Evolutionary conservation across 148 eudicot species (phyloP), one percentile per base, ranked within the genome.

Genomic region (Talinum fruticosum): DNA sequence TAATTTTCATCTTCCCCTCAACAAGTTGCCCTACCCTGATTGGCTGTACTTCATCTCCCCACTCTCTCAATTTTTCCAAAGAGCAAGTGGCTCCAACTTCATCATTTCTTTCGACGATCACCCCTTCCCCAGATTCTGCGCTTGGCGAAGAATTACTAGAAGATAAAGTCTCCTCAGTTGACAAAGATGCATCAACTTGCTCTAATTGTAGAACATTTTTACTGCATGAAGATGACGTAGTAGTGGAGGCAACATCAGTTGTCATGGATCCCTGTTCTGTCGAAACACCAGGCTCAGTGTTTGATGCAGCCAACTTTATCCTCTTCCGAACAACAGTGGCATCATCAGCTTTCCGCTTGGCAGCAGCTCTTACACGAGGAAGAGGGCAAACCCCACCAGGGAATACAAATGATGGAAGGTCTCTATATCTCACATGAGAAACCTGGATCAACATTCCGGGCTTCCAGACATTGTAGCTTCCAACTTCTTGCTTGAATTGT

Each of bases 371-470:
- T 69, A 69, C 53, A 69, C 45, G 73, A 37, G 3, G 51, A 37
- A 21, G 16, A 69, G 51, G 76, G 4, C 68, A 68, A 24, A 37
- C 30, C 3, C 78, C 71, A 41, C 59, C 71, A 29, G 78, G 86
- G 66, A 87, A 87, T 45, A 85, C 84, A 65, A 85, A 87, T 0
- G 82, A 61, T 64, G 90, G 90, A 78, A 87, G 85, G 64, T 85
- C 83, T 79, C 79, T 83, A 16, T 83, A 64, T 68, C 83, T 83
- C 74, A 83, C 85, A 82, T 87, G 85, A 53, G 90, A 83, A 49
- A 87, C 85, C 41, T 79, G 68, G 49, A 87, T 77, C 74, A 69
- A 81, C 90, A 87, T 87, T n/a, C 87, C 87, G 0, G 83, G 88
- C 78, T 87, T 87, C 90, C 90, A 83, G 38, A 76, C 77, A 73